phyloP scores from a whole-genome alignment of 1,139 yeast genomes.

The Debaryomyces robertsiae region DNA sequence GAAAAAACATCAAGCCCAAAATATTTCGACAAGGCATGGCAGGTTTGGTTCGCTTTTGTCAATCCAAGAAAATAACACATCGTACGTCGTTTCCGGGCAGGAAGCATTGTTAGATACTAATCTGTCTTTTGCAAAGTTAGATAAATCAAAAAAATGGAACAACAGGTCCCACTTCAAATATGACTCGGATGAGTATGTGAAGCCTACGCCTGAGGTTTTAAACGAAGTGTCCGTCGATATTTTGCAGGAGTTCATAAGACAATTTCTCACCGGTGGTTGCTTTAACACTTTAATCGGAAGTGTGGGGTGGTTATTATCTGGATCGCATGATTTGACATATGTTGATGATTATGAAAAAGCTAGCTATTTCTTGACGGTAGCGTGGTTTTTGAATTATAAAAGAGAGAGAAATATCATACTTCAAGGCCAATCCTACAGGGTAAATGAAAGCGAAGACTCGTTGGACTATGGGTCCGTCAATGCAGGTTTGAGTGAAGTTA shows the following conservation, averaged over 20 bases:
- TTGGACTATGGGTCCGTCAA: slow-evolving; percentile 66
- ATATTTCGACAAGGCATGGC: slow-evolving; percentile 77
- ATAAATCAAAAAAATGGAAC: slow-evolving; percentile 68
- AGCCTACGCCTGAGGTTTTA: slow-evolving; percentile 30
- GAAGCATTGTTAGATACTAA: slow-evolving; percentile 56
- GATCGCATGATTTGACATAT: slow-evolving; percentile 41
- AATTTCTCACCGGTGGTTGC: slow-evolving; percentile 67
- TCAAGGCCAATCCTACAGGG: slow-evolving; percentile 10
- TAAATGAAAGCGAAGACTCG: slow-evolving; percentile 22
- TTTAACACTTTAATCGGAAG: slow-evolving; percentile 66
- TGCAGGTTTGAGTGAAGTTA: slow-evolving; percentile 64
- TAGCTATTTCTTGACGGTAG: slow-evolving; percentile 56
- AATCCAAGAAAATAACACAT: slow-evolving; percentile 58
- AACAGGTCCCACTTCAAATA: slow-evolving; percentile 45
- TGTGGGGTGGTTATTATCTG: slow-evolving; percentile 47
- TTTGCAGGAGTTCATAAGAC: slow-evolving; percentile 50
- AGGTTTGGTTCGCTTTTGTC: slow-evolving; percentile 87
- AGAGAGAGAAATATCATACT: slow-evolving; percentile 27
- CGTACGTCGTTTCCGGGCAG: slow-evolving; percentile 76
- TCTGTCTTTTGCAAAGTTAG: slow-evolving; percentile 58
- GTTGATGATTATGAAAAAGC: slow-evolving; percentile 45
- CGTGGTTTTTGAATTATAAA: slow-evolving; percentile 66
- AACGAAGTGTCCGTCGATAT: slow-evolving; percentile 37
- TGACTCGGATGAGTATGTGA: slow-evolving; percentile 45
- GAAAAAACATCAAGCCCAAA: slow-evolving; percentile 51